Conservation (phyloP, 352 stramenopile species). For the Phytopythium montanum region DNA sequence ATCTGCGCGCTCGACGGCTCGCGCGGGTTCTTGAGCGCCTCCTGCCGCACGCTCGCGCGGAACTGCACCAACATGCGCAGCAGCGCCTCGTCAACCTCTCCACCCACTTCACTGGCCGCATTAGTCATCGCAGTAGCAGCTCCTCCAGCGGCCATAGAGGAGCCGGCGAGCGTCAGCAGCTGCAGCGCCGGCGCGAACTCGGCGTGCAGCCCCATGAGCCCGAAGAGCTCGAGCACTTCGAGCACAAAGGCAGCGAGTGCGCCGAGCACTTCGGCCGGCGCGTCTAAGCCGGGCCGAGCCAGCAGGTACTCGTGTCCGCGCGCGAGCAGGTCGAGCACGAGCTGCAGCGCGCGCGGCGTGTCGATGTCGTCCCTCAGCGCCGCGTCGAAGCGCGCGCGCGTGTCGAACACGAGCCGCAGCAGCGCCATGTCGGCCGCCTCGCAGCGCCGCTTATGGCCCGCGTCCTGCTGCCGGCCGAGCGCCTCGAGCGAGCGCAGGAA, state of each 20-base stretch:
- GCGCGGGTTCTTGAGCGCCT: constrained; percentile 47
- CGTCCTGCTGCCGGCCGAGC: constrained; percentile 24
- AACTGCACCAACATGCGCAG: constrained; percentile 56
- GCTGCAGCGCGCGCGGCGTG: constrained; percentile 66
- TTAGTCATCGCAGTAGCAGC: neutral
- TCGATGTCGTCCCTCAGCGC: constrained; percentile 88
- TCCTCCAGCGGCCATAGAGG: constrained; percentile 14
- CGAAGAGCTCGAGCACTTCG: constrained; percentile 66
- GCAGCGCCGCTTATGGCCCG: constrained; percentile 37
- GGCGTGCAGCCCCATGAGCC: constrained; percentile 40
- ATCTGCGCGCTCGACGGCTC: constrained; percentile 36
- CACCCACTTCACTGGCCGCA: neutral
- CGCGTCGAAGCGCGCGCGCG: constrained; percentile 47
- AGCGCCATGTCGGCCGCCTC: constrained; percentile 53
- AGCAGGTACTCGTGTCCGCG: constrained; percentile 58
- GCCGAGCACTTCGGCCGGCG: constrained; percentile 54
- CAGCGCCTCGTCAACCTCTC: constrained; percentile 29
- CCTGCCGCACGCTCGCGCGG: constrained; percentile 50
- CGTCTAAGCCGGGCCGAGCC: constrained; percentile 20
- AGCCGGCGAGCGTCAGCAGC: neutral
- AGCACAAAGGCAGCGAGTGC: constrained; percentile 61
- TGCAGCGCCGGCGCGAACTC: constrained; percentile 34
- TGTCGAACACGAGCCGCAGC: constrained; percentile 42
- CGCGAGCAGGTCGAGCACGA: constrained; percentile 71
- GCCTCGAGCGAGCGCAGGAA: constrained; percentile 62